Evolutionary conservation across 305 asterid genomes (phyloP).

Genomic region (Solanum aculeatissimum): DNA sequence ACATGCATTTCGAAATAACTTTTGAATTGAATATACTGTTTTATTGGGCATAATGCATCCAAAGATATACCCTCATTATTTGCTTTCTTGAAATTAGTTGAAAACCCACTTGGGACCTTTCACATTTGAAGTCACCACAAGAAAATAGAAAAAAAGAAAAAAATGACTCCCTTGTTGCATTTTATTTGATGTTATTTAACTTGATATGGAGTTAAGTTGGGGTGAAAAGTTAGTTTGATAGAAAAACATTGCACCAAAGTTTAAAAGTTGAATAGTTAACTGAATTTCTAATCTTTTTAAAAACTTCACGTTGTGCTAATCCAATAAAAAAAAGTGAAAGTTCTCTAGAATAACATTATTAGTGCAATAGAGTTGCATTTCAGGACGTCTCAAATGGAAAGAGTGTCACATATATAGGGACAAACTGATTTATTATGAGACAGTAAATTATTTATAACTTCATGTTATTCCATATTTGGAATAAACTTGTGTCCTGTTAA

Average conservation of each 20-base stretch:
- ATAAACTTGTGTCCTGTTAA: background rate
- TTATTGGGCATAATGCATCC: background rate
- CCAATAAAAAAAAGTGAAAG: background rate
- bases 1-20: background rate
- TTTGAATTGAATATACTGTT: background rate
- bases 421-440: background rate
- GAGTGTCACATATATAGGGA: background rate
- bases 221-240: background rate
- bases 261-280: background rate
- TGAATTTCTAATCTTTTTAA: background rate
- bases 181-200: background rate
- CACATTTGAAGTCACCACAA: background rate
- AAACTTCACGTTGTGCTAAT: background rate
- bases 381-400: background rate
- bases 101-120: background rate
- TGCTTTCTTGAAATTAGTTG: background rate
- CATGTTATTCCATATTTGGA: background rate
- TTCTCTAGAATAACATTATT: background rate
- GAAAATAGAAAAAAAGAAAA: background rate
- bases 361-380: background rate
- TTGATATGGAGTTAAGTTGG: background rate
- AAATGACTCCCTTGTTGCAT: background rate
- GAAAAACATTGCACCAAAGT: background rate
- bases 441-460: background rate
- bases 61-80: background rate